Base-by-base conservation (phyloP, 2,329 filamentous ascomycete genomes). In the Cladosporium sp. region DNA sequence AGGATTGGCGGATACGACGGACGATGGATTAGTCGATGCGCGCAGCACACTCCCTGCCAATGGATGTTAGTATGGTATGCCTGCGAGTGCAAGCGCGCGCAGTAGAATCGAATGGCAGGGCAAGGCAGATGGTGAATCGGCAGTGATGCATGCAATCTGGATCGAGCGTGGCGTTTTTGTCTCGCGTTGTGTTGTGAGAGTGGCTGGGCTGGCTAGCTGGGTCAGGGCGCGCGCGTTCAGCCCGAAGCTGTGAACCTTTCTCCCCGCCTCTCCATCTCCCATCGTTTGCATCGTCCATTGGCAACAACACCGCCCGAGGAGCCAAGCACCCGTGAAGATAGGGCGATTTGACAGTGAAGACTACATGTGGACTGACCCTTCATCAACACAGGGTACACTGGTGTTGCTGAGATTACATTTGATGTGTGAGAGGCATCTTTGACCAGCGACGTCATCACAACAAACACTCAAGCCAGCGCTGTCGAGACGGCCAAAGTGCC, bases 81-180 rank as follows among this genome's bases (percentile, higher is more conserved):
- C 39, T 8, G 39, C 18, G 18, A 6, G 16, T 14, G 18, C 51
- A 54, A n/a, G 51, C 51, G 51, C 51, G 18, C 26, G 51, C 51
- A 54, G 16, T 11, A 26, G 6, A 36, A 36, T 11, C 6, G n/a
- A 21, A 39, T 58, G 56, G 56, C 56, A 39, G 56, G 36, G 36
- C 23, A 16, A 16, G 46, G 32, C 23, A 54, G 28, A 28, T 28
- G 28, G n/a, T 61, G 58, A 51, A 53, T 61, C 58, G 58, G 58
- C 58, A 61, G 30, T 53, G 58, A 11, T 60, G 58, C 43, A 60
- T 60, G 58, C 58, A 34, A 60, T 46, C 25, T 60, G 25, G 26
- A 30, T 48, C 58, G 34, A 48, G 54, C 30, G n/a, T 23, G 54
- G 30, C 54, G 25, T 18, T 4, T 54, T 39, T 36, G 54, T 57